These are phyloP conservation scores for Apodospora peruviana DNA, from an alignment of 495 filamentous ascomycete species.

Conservation along the genomic window DNA sequence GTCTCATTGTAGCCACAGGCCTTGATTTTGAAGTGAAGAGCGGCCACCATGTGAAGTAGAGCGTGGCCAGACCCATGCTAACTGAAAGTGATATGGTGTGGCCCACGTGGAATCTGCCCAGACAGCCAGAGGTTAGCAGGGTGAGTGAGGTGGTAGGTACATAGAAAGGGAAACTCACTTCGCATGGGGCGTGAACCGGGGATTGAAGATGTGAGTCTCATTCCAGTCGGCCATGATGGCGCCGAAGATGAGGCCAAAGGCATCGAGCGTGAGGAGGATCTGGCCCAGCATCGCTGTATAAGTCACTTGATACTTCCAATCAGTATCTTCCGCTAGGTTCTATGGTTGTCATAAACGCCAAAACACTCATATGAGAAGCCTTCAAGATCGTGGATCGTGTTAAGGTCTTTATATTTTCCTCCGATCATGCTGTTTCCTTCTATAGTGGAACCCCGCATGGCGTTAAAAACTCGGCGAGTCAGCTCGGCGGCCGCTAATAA, in stretches of 20 bases:
- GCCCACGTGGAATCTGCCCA: constrained; percentile 46
- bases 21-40: constrained; percentile 10
- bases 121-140: neutral
- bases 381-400: too few species aligned
- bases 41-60: constrained; percentile 44
- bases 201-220: constrained; percentile 50
- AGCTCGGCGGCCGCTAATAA: too few species aligned
- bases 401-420: too few species aligned
- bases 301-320: too few species aligned
- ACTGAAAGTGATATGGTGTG: constrained; percentile 50
- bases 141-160: neutral
- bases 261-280: constrained; percentile 39
- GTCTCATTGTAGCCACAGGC: constrained; percentile 6
- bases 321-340: too few species aligned
- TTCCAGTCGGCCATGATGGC: constrained; percentile 43
- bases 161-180: constrained; percentile 22
- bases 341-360: too few species aligned
- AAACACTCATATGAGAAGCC: too few species aligned
- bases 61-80: constrained; percentile 36
- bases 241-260: constrained; percentile 35
- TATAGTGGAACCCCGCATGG: too few species aligned
- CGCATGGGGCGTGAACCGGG: constrained; percentile 51
- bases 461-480: too few species aligned
- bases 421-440: too few species aligned
- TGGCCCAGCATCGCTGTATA: constrained; percentile 32